Percentiles rank a stretch among this genome's conserved stretches.
Evolutionary conservation across 1,284 basidiomycete species (phyloP).

Genomic region (Irpex lacteus): DNA sequence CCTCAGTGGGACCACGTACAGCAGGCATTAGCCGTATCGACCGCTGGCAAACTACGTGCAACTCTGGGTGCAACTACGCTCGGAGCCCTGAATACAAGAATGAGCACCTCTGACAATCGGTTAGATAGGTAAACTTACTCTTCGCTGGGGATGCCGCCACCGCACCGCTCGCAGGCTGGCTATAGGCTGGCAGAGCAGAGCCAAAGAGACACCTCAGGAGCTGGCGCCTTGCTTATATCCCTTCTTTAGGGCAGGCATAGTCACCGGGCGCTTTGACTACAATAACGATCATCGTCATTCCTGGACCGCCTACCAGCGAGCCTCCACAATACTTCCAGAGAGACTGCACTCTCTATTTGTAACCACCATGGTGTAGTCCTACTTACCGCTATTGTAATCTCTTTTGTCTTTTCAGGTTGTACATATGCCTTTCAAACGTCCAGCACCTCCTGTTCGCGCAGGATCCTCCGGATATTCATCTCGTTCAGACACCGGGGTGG

Average conservation of each 20-base stretch:
- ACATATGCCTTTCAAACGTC: conserved; percentile 30
- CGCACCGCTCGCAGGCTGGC: background rate
- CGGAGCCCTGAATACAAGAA: background rate
- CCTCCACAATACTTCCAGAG: no score
- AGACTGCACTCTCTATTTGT: background rate
- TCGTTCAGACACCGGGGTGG: conserved; percentile 8
- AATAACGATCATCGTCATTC: background rate
- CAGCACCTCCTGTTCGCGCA: conserved; percentile 13
- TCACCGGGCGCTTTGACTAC: background rate
- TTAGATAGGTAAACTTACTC: background rate
- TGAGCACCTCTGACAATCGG: background rate
- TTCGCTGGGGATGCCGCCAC: background rate
- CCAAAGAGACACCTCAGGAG: background rate
- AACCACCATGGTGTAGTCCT: background rate
- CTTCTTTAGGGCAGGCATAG: background rate
- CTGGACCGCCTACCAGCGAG: no score
- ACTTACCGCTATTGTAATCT: background rate
- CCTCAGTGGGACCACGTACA: background rate
- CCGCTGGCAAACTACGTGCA: background rate
- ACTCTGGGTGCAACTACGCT: background rate
- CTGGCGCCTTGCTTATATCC: background rate
- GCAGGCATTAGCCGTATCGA: background rate
- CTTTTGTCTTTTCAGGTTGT: background rate
- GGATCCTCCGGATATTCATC: conserved; percentile 17
- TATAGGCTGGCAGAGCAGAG: background rate